phyloP scores from a whole-genome alignment of 169 alveolate genomes.

The Plasmodium billcollinsi region DNA sequence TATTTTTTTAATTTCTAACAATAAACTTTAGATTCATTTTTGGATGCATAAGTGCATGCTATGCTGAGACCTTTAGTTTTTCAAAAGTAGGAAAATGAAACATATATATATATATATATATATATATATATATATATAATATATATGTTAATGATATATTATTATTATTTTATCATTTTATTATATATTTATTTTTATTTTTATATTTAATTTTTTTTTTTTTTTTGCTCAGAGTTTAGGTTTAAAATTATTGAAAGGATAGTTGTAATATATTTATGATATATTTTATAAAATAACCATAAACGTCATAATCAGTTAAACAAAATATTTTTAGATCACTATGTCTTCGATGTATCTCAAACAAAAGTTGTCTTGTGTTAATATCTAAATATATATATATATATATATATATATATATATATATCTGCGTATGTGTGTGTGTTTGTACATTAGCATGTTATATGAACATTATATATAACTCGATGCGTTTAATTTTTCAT shows the following conservation, averaged over 20 bases:
- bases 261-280: too few species aligned
- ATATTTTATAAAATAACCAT: slow-evolving; percentile 35
- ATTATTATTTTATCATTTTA: too few species aligned
- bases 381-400: slow-evolving; percentile 34
- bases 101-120: not conserved
- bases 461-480: not conserved
- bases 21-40: slow-evolving; percentile 64
- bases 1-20: slow-evolving; percentile 30
- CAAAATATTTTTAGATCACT: slow-evolving; percentile 42
- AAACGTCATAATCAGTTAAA: slow-evolving; percentile 73
- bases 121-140: slow-evolving; percentile 1
- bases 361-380: slow-evolving; percentile 63
- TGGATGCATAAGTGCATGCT: slow-evolving; percentile 69
- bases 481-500: not conserved
- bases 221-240: too few species aligned
- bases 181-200: not conserved
- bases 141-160: not conserved
- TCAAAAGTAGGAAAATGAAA: not conserved
- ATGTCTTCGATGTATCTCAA: slow-evolving; percentile 28
- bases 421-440: not conserved
- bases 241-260: too few species aligned
- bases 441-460: not conserved
- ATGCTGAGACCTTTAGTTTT: slow-evolving; percentile 35
- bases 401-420: slow-evolving; percentile 14
- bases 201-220: not conserved